Conservation (phyloP, 768 basidiomycete genomes). For the Pleurotus ostreatus region DNA sequence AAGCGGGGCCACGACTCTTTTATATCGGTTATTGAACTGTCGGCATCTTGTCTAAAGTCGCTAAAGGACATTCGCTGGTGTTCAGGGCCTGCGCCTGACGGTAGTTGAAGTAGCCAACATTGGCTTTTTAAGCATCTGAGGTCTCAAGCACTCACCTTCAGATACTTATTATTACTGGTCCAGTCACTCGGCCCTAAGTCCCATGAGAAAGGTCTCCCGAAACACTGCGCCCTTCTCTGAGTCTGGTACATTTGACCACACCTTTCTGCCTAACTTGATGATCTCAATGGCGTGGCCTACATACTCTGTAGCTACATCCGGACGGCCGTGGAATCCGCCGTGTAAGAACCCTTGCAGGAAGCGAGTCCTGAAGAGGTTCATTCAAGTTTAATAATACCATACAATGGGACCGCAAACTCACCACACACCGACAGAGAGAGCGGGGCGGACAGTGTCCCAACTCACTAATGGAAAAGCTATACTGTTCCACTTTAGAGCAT, state of each 20-base stretch:
- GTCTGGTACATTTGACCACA: slow-evolving; percentile 32
- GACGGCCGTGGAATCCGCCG: slow-evolving; percentile 8
- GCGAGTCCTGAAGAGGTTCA: slow-evolving; percentile 22
- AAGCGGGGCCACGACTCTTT: not conserved
- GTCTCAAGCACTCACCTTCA: slow-evolving; percentile 22
- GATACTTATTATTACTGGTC: slow-evolving; percentile 16
- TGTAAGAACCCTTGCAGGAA: slow-evolving; percentile 33
- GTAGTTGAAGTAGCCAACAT: too few species aligned
- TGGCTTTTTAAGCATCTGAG: too few species aligned
- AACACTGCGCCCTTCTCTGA: slow-evolving; percentile 40
- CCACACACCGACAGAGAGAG: not conserved
- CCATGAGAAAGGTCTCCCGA: slow-evolving; percentile 35
- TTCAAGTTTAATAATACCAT: too few species aligned
- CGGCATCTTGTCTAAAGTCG: slow-evolving; percentile 27
- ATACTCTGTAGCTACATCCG: slow-evolving; percentile 25
- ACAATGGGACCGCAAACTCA: not conserved
- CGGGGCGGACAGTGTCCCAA: slow-evolving; percentile 1
- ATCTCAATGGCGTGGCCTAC: slow-evolving; percentile 32
- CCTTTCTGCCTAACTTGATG: slow-evolving; percentile 36
- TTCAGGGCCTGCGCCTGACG: not conserved
- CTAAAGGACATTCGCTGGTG: slow-evolving; percentile 16
- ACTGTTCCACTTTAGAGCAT: not conserved
- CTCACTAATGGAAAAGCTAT: not conserved
- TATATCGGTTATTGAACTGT: slow-evolving; percentile 25
- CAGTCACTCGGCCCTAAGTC: slow-evolving; percentile 30